Conservation (phyloP, 2,329 filamentous ascomycete species). For the Rosellinia necatrix region DNA sequence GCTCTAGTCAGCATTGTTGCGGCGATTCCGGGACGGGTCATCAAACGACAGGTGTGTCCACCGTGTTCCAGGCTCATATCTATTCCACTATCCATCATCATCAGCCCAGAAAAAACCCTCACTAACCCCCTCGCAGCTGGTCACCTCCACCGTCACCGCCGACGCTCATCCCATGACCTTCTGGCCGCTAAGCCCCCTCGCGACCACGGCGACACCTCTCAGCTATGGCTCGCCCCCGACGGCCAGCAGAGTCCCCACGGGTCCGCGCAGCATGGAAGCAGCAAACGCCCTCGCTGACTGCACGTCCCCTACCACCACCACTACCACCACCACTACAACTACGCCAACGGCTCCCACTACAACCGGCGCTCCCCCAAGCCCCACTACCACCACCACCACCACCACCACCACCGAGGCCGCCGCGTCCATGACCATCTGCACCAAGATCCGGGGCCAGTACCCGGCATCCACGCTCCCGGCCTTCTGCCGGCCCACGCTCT, state of each 20-base stretch:
- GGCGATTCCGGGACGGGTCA: slow-evolving; percentile 16
- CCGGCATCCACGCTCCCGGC: slow-evolving; percentile 37
- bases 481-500: slow-evolving; percentile 39
- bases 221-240: slow-evolving; percentile 35
- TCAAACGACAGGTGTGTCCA: slow-evolving; percentile 14
- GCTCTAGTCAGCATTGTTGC: slow-evolving; percentile 3
- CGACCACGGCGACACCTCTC: slow-evolving; percentile 31
- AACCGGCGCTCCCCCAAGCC: neutral
- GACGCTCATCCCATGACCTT: slow-evolving; percentile 39
- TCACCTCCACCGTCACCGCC: slow-evolving; percentile 35
- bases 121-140: slow-evolving; percentile 11
- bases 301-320: neutral
- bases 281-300: neutral
- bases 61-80: neutral
- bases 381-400: slow-evolving; percentile 28
- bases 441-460: slow-evolving; percentile 33
- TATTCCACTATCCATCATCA: neutral
- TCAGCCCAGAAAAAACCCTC: neutral
- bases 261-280: slow-evolving; percentile 29
- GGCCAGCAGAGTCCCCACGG: slow-evolving; percentile 34
- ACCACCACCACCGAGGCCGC: neutral
- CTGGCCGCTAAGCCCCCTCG: slow-evolving; percentile 30
- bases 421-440: slow-evolving; percentile 25
- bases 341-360: neutral
- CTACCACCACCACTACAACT: neutral